A percentile compares a stretch with the other conserved stretches of the same genome.
Conservation (phyloP, 78 protist genomes). For the Protostelium mycophagum region DNA sequence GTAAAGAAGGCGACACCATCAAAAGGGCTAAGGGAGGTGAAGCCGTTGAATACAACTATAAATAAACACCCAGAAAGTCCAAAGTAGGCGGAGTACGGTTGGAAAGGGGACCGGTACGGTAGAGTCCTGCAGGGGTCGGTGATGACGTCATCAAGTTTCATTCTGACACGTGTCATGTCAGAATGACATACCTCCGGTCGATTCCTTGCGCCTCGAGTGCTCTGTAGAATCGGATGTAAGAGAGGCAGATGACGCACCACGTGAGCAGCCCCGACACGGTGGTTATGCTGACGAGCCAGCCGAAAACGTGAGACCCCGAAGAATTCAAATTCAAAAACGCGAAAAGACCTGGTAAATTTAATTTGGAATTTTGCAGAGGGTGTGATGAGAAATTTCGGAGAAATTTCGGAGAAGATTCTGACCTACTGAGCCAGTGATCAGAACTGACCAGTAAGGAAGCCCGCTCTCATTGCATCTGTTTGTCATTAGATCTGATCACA, state of each 20-base stretch:
- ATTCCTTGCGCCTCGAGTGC: not conserved
- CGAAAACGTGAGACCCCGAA: not conserved
- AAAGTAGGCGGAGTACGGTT: not conserved
- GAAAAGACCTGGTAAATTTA: not conserved
- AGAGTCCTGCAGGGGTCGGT: too few species aligned
- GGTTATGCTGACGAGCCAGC: not conserved
- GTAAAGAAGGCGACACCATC: not conserved
- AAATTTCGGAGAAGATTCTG: too few species aligned
- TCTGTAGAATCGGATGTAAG: not conserved
- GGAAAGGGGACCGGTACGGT: not conserved
- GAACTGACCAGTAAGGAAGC: not conserved
- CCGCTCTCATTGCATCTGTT: not conserved
- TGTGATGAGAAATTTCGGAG: too few species aligned
- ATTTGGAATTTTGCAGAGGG: too few species aligned
- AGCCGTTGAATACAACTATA: not conserved
- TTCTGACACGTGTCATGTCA: too few species aligned
- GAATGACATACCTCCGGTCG: not conserved
- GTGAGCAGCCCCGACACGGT: not conserved
- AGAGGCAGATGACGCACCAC: not conserved
- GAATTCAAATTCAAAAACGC: not conserved
- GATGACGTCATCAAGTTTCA: not conserved
- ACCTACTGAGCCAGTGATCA: too few species aligned
- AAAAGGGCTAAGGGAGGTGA: not conserved
- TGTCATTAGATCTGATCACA: not conserved
- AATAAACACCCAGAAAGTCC: not conserved